These are phyloP conservation scores for Carallia brachiata DNA, from an alignment of 345 rosid genomes.

Conservation along the genomic window DNA sequence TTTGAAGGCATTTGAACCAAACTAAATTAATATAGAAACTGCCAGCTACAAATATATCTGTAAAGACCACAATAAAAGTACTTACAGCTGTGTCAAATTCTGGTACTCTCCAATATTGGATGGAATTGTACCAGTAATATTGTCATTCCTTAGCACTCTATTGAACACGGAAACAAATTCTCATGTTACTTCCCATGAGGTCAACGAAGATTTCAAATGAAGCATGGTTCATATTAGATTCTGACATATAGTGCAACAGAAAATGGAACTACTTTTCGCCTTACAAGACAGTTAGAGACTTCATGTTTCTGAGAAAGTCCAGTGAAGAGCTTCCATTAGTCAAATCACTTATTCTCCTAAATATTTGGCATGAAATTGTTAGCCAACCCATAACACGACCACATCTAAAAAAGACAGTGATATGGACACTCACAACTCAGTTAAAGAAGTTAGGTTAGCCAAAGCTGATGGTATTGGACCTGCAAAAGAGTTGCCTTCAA, in stretches of 20 bases:
- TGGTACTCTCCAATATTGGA: constrained; percentile 47
- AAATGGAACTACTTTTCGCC: constrained; percentile 10
- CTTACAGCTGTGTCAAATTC: constrained; percentile 58
- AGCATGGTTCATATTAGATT: neutral
- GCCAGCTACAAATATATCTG: no score
- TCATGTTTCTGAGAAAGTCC: constrained; percentile 51
- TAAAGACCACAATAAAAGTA: constrained; percentile 1
- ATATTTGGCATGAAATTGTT: constrained; percentile 11
- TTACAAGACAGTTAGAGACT: constrained; percentile 45
- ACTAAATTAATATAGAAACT: no score
- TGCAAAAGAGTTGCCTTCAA: constrained; percentile 60
- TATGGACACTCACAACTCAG: constrained; percentile 47
- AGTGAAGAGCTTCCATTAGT: constrained; percentile 52
- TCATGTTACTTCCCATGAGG: neutral
- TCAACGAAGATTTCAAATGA: neutral
- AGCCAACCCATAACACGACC: neutral
- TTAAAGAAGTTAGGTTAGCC: constrained; percentile 45
- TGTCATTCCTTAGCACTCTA: constrained; percentile 58
- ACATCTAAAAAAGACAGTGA: neutral
- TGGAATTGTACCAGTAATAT: constrained; percentile 56
- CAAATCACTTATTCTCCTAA: constrained; percentile 68
- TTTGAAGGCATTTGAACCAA: no score
- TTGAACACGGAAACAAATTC: constrained; percentile 5
- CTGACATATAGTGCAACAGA: neutral
- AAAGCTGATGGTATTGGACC: constrained; percentile 68